Base-by-base conservation (phyloP, 345 rosid species). In the Rhodamnia argentea region DNA sequence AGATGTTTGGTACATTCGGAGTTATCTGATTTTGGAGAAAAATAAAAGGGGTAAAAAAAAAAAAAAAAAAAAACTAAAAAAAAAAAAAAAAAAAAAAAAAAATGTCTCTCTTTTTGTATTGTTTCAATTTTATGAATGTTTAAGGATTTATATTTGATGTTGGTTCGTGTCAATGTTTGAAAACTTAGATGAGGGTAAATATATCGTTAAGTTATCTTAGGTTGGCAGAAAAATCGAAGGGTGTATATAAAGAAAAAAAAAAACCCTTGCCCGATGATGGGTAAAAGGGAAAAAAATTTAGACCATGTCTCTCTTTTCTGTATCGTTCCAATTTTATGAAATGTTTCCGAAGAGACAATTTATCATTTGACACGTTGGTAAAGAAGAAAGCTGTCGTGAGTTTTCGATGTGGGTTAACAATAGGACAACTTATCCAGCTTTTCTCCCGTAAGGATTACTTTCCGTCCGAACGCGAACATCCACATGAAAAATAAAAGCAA, bases 271-370 rank as follows among this genome's bases (percentile, higher is more conserved):
- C 20, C 7, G 15, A 62, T 15, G 42, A 64, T 29, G 78, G 24
- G 10, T 15, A 64, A 32, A 14, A 7, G 44, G 24, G 10, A 32
- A 16, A 18, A 18, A 10, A 18, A 32, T 37, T 70, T 37, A 40
- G 7, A 32, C 7, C 13, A 70, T 70, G 32, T 70, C 24, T 32
- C 44, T n/a, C n/a, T n/a, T n/a, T n/a, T n/a, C n/a, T n/a, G n/a
- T 2, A 64, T 4, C 6, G 3, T 64, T 18, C 10, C 6, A 32
- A 64, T 32, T 32, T 70, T 32, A 8, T 70, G 0, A 2, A 5
- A 18, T 2, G n/a, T 2, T 32, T 9, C 0, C 3, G 4, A 32
- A 18, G 0, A 32, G 78, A 37, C 26, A 37, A 37, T 0, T 18
- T 18, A 37, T 37, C 47, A 18, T 24, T 5, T 9, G 1, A 70